Evolutionary conservation across 805 yeast species (phyloP).

Genomic region (Blastobotrys robertii): DNA sequence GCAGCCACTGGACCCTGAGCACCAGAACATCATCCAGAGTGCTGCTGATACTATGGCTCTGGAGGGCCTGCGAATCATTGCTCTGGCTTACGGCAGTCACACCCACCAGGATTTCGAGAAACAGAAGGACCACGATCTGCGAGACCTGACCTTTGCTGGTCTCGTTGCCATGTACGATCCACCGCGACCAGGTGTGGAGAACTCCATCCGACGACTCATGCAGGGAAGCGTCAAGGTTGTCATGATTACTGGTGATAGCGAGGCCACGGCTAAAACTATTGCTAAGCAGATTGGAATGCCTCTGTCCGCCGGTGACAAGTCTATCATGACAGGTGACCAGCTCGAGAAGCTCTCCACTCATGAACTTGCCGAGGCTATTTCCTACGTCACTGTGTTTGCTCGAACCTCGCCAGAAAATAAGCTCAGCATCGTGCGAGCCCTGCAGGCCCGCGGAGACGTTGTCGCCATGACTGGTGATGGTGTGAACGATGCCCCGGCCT

Average conservation of each 20-base stretch:
- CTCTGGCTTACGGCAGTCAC: constrained; percentile 51
- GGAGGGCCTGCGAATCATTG: constrained; percentile 80
- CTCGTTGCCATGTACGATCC: constrained; percentile 96
- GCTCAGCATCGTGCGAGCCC: constrained; percentile 77
- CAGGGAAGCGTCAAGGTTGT: constrained; percentile 96
- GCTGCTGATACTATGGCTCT: constrained; percentile 60
- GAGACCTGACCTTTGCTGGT: constrained; percentile 69
- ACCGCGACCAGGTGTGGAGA: constrained; percentile 79
- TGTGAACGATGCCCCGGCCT: constrained; percentile 55
- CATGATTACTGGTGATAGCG: constrained; percentile 95
- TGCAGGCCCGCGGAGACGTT: constrained; percentile 41
- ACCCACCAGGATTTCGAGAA: constrained; percentile 16
- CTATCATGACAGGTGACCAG: constrained; percentile 79
- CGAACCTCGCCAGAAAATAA: constrained; percentile 95
- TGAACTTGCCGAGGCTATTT: constrained; percentile 64
- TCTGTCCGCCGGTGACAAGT: constrained; percentile 41
- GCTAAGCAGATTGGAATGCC: constrained; percentile 90
- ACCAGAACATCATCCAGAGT: constrained; percentile 34
- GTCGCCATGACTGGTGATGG: constrained; percentile 63
- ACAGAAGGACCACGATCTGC: constrained; percentile 24
- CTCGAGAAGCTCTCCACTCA: constrained; percentile 66
- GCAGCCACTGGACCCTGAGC: constrained; percentile 46
- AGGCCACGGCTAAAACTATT: constrained; percentile 74
- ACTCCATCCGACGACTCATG: constrained; percentile 64
- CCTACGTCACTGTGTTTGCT: constrained; percentile 81